Evolutionary conservation across 148 eudicot species (phyloP).

Genomic region (Persicaria maculosa): DNA sequence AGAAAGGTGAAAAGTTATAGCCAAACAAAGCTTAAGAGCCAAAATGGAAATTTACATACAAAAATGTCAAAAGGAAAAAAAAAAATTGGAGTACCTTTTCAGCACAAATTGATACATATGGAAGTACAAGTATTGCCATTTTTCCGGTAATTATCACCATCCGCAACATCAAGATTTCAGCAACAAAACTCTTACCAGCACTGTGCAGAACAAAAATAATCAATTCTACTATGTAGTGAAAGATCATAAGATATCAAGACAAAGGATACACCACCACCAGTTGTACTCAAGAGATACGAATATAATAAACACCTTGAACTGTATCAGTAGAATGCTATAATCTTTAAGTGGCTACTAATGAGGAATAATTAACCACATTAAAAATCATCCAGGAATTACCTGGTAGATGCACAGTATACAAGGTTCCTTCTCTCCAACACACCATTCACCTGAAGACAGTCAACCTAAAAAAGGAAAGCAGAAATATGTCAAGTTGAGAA

Average conservation of each 20-base stretch:
- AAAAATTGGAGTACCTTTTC: slow-evolving; percentile 60
- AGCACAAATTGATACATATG: slow-evolving; percentile 95
- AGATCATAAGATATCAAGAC: background rate
- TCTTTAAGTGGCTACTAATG: background rate
- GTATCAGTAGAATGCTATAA: background rate
- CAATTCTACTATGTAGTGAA: slow-evolving; percentile 8
- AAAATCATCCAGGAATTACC: slow-evolving; percentile 34
- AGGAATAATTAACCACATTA: background rate
- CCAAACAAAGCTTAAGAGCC: background rate
- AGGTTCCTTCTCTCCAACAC: slow-evolving; percentile 89
- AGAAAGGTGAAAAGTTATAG: background rate
- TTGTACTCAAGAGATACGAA: background rate
- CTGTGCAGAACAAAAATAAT: slow-evolving; percentile 32
- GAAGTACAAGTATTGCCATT: slow-evolving; percentile 95
- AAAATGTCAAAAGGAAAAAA: background rate
- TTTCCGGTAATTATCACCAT: slow-evolving; percentile 66
- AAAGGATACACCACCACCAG: background rate
- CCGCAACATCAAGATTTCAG: slow-evolving; percentile 91
- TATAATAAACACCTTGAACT: background rate
- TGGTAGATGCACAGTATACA: slow-evolving; percentile 97
- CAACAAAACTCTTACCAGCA: slow-evolving; percentile 99
- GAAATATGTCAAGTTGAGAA: background rate
- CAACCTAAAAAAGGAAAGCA: slow-evolving; percentile 55
- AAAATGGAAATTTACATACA: background rate
- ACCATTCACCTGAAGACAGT: slow-evolving; percentile 95